These are phyloP conservation scores for Fragaria ananassa DNA, from an alignment of 306 rosid species.

Conservation along the genomic window DNA sequence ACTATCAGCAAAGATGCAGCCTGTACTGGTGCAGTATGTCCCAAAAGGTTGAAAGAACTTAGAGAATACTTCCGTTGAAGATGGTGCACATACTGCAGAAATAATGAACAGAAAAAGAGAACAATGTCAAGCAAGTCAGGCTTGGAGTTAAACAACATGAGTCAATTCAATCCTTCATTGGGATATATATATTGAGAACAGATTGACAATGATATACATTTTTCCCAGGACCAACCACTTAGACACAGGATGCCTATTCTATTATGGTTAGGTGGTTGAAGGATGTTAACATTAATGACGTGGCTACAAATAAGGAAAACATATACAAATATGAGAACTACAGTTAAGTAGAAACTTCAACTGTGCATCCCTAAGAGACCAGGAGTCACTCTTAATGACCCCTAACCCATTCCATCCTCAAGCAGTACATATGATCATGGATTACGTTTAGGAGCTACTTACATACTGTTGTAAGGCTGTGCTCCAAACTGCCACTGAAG, in stretches of 20 bases:
- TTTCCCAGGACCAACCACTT: neutral
- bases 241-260: neutral
- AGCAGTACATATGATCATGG: slow-evolving; percentile 19
- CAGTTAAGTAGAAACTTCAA: slow-evolving; percentile 18
- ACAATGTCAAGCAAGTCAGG: slow-evolving; percentile 9
- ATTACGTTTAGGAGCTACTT: slow-evolving; percentile 31
- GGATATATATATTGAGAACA: neutral
- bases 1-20: slow-evolving; percentile 53
- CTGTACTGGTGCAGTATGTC: slow-evolving; percentile 78
- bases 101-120: neutral
- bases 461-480: slow-evolving; percentile 77
- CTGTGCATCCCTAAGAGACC: slow-evolving; percentile 10
- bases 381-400: slow-evolving; percentile 20
- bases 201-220: neutral
- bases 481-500: slow-evolving; percentile 77
- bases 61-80: slow-evolving; percentile 76
- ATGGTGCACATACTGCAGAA: slow-evolving; percentile 65
- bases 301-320: neutral
- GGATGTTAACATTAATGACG: neutral
- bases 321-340: slow-evolving; percentile 18
- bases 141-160: neutral
- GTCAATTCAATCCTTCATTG: slow-evolving; percentile 1
- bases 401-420: slow-evolving; percentile 19
- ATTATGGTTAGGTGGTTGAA: neutral
- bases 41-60: slow-evolving; percentile 71